Percentiles rank a stretch among this genome's conserved stretches.
These are phyloP conservation scores for Stephanodiscus triporus DNA, from an alignment of 108 stramenopile genomes.

Conservation along the genomic window DNA sequence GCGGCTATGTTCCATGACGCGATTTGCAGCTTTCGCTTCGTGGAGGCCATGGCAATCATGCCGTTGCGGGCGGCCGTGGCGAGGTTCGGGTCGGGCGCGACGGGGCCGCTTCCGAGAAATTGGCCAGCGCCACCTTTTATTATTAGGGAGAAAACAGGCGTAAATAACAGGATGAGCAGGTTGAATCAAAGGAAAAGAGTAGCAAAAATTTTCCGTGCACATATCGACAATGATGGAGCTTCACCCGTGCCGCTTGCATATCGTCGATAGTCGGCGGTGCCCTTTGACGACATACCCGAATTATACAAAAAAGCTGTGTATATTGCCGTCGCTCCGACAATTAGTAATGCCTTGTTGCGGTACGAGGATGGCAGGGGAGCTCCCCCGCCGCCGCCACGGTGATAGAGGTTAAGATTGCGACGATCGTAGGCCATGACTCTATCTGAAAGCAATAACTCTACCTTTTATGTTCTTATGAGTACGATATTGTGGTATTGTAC, in stretches of 20 bases:
- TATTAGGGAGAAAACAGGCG: neutral
- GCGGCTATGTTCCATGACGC: conserved; percentile 93
- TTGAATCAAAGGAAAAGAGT: neutral
- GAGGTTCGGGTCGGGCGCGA: conserved; percentile 38
- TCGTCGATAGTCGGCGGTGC: neutral
- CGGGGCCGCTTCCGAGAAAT: conserved; percentile 41
- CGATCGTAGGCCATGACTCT: conserved; percentile 4
- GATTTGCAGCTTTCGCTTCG: conserved; percentile 42
- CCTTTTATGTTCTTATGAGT: too few species aligned
- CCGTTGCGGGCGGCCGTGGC: conserved; percentile 40
- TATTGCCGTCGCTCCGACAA: conserved; percentile 57
- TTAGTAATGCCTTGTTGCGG: conserved; percentile 68
- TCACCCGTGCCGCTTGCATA: neutral
- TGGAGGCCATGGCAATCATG: conserved; percentile 45
- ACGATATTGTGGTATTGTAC: too few species aligned
- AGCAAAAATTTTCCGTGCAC: neutral
- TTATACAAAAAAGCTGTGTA: conserved; percentile 83
- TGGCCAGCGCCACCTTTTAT: conserved; percentile 59
- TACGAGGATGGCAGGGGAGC: conserved; percentile 57
- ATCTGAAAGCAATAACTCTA: neutral
- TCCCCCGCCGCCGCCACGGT: conserved; percentile 24
- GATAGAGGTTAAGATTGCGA: conserved; percentile 18
- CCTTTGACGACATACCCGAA: conserved; percentile 51
- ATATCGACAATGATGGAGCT: neutral
- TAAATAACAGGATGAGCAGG: neutral